A percentile compares a stretch with the other conserved stretches of the same genome.
These are phyloP conservation scores for Euphorbia peplus DNA, from an alignment of 345 rosid species.

Conservation along the genomic window DNA sequence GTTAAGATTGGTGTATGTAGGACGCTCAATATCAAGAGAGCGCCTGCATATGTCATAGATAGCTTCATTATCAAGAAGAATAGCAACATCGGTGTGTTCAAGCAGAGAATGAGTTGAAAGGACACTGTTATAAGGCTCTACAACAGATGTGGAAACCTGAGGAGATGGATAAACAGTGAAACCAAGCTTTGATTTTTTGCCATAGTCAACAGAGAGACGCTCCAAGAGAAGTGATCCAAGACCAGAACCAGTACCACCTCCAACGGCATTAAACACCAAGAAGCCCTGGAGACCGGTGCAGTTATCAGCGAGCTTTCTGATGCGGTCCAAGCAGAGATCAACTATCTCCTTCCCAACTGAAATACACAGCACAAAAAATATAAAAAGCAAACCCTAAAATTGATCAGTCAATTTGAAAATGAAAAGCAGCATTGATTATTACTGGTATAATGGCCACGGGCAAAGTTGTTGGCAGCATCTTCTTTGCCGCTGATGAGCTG, in stretches of 20 bases:
- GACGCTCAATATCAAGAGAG: constrained; percentile 30
- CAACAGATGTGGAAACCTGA: constrained; percentile 28
- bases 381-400: background rate
- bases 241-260: constrained; percentile 29
- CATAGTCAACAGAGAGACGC: constrained; percentile 27
- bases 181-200: constrained; percentile 24
- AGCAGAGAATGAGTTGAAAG: constrained; percentile 25
- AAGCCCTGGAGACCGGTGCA: constrained; percentile 29
- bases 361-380: background rate
- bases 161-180: constrained; percentile 27
- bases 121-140: constrained; percentile 27
- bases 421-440: background rate
- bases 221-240: constrained; percentile 27
- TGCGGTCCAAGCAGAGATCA: constrained; percentile 31
- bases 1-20: constrained; percentile 25
- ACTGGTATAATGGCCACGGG: constrained; percentile 30
- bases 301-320: constrained; percentile 27
- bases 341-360: constrained; percentile 29
- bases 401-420: background rate
- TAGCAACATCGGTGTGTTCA: constrained; percentile 25
- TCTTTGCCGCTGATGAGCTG: constrained; percentile 29
- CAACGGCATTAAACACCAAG: constrained; percentile 30
- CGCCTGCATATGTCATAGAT: constrained; percentile 30
- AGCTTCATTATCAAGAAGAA: constrained; percentile 24
- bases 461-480: constrained; percentile 30